Evolutionary conservation across 176 grass and related monocot species (phyloP), one percentile per base, ranked within the genome.

Genomic region (Puya raimondii): DNA sequence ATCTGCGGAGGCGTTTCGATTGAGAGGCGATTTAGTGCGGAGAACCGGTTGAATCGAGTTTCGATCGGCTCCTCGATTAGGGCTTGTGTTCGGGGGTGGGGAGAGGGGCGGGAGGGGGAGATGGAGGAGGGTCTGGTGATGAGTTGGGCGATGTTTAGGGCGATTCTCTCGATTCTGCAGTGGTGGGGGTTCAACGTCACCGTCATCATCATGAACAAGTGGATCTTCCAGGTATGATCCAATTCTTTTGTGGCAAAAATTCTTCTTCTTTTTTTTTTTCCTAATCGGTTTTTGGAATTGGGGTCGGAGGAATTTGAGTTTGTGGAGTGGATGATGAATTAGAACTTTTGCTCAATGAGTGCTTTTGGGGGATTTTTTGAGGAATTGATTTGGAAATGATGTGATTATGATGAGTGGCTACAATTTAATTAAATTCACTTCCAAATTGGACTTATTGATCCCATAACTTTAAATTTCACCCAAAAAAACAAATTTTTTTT

Each of bases 131-230:
- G 85, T 20, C 80, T 75, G 76, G 17, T 50, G 22, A 64, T 72
- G 69, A 72, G 80, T 70, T 76, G 80, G 81, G 49, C 76, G 74
- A 87, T 23, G 76, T 20, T 92, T 50, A 86, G 84, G 50, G 84
- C 93, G 22, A 63, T 90, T 61, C 75, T 92, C 48, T 72, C 93
- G 20, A 97, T 97, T 66, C 71, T 97, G 18, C 93, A 97, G 67
- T 97, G 93, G 93, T 97, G 93, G 93, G 84, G 74, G 57, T 97
- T 97, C 86, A 92, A 97, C 80, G 89, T 97, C 74, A 84, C 93
- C 51, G 93, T 92, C 64, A 92, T 97, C 86, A 88, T 97, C 79
- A 89, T 92, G 79, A 97, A 97, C 84, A 97, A 97, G 78, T 97
- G 89, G 93, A 97, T 97, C 89, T 97, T 97, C 85, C 89, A 97